A percentile compares a stretch with the other conserved stretches of the same genome.
Conservation (phyloP, 2,329 filamentous ascomycete species). For the Exutisphaerella laricina region DNA sequence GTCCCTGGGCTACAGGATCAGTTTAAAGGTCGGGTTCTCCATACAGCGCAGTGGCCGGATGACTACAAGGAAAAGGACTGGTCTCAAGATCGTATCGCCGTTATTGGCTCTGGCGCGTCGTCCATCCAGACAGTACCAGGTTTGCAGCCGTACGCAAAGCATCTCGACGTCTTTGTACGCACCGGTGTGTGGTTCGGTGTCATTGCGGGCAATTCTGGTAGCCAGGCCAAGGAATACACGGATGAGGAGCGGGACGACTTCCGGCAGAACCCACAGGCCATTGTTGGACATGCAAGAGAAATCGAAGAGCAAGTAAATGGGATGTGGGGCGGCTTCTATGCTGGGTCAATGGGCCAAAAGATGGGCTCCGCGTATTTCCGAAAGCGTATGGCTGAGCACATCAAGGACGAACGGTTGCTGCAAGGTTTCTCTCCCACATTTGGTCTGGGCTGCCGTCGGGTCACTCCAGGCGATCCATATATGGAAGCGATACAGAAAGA, state of each 20-base stretch:
- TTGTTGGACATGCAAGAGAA: neutral
- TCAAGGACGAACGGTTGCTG: conserved; percentile 2
- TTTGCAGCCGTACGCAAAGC: conserved; percentile 42
- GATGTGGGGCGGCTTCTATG: conserved; percentile 1
- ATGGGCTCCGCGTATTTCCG: conserved; percentile 1
- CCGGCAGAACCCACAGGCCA: neutral
- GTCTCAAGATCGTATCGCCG: conserved; percentile 5
- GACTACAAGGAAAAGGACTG: conserved; percentile 30
- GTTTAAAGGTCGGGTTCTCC: conserved; percentile 40
- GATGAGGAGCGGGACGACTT: conserved; percentile 35
- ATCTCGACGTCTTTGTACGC: conserved; percentile 43
- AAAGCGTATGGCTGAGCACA: conserved; percentile 5
- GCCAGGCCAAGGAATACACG: conserved; percentile 25
- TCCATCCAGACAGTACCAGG: conserved; percentile 37
- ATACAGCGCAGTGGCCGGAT: conserved; percentile 35
- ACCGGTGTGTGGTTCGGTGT: conserved; percentile 28
- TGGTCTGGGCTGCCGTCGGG: conserved; percentile 37
- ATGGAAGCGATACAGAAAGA: conserved; percentile 44
- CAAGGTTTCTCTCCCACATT: conserved; percentile 4
- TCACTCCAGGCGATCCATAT: conserved; percentile 48
- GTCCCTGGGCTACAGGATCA: conserved; percentile 34
- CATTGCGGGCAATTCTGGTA: conserved; percentile 14
- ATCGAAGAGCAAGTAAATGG: neutral
- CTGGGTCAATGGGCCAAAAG: conserved; percentile 2
- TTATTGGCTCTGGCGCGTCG: conserved; percentile 2